Conservation (phyloP, 352 stramenopile genomes). For the Phytopythium chamaehyphon region DNA sequence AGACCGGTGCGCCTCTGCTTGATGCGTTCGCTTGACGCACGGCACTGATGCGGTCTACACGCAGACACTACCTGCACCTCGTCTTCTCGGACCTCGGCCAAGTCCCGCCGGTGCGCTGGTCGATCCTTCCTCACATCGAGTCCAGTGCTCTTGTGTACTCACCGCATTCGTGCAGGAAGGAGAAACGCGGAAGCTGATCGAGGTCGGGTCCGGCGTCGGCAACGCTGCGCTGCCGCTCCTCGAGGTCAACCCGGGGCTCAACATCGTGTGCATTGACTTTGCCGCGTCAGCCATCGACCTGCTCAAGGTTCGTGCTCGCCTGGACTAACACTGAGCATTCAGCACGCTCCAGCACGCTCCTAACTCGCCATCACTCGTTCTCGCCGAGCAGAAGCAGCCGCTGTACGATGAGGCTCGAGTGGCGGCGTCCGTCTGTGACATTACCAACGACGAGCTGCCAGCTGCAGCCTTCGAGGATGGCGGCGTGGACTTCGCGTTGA, state of each 20-base stretch:
- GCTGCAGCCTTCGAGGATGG: constrained; percentile 41
- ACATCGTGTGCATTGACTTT: constrained; percentile 93
- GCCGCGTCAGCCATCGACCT: constrained; percentile 88
- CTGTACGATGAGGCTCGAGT: constrained; percentile 75
- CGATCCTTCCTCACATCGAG: not conserved
- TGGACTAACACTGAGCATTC: no score
- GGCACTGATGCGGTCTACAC: no score
- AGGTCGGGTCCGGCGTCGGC: constrained; percentile 94
- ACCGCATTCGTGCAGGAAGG: constrained; percentile 8
- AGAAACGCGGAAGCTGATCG: constrained; percentile 73
- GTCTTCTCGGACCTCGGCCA: constrained; percentile 87
- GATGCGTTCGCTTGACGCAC: no score
- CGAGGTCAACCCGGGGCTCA: constrained; percentile 84
- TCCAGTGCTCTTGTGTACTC: not conserved
- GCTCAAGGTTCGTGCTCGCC: constrained; percentile 68
- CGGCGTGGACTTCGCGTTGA: constrained; percentile 79
- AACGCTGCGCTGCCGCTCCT: constrained; percentile 94
- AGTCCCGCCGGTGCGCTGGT: constrained; percentile 35
- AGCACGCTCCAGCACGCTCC: not conserved
- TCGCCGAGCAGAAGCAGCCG: constrained; percentile 53
- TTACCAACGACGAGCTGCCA: constrained; percentile 75
- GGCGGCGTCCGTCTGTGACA: constrained; percentile 73
- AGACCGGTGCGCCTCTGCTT: constrained; percentile 51
- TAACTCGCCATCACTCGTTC: constrained; percentile 11
- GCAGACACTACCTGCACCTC: constrained; percentile 90